Conservation (phyloP, 768 basidiomycete species). For the Serendipita sp. region DNA sequence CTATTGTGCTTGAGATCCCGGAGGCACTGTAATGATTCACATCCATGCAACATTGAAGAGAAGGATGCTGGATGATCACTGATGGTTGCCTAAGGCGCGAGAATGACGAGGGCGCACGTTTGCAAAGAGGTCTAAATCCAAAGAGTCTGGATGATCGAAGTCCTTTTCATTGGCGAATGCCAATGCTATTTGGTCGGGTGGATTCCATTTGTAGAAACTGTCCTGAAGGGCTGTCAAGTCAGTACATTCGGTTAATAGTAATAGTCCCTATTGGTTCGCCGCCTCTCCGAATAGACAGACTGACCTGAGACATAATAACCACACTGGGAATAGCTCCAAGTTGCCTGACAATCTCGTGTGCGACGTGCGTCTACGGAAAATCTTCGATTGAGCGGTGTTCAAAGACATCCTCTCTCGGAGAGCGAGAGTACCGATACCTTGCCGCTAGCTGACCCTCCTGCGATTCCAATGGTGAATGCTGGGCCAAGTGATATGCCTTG, state of each 20-base stretch:
- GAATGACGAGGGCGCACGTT: conserved; percentile 31
- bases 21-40: conserved; percentile 44
- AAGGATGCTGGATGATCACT: not conserved
- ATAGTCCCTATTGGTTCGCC: not conserved
- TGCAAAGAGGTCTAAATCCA: conserved; percentile 81
- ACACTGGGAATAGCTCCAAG: conserved; percentile 78
- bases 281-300: conserved; percentile 5
- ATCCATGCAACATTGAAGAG: not conserved
- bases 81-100: not conserved
- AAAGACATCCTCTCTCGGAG: conserved; percentile 5
- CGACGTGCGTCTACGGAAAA: conserved; percentile 57
- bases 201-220: conserved; percentile 80
- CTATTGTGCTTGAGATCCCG: conserved; percentile 69
- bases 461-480: conserved; percentile 75
- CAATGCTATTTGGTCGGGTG: conserved; percentile 60
- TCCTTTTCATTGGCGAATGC: conserved; percentile 71
- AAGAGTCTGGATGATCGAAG: conserved; percentile 84
- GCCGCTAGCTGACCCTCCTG: conserved; percentile 77
- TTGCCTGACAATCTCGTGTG: conserved; percentile 60
- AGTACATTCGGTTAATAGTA: not conserved
- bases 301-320: conserved; percentile 77
- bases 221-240: conserved; percentile 35
- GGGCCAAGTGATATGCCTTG: conserved; percentile 53
- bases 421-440: conserved; percentile 36
- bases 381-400: conserved; percentile 1